Percentiles rank a stretch among this genome's conserved stretches.
phyloP scores from a whole-genome alignment of 2,329 filamentous ascomycete genomes.

The Hysterium pulicare region DNA sequence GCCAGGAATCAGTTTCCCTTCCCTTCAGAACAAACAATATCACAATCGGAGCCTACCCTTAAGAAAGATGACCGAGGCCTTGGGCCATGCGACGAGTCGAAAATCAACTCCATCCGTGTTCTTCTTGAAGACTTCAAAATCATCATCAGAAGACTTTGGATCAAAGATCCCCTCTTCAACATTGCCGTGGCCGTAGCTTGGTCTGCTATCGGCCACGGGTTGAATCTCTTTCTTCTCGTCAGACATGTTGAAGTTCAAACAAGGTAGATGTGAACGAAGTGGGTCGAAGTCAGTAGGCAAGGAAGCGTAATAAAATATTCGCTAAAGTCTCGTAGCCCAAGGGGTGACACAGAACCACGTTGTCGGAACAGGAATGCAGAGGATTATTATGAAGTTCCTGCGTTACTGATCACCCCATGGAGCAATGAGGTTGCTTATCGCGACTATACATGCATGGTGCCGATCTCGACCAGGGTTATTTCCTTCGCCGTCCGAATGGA shows the following conservation, averaged over 20 bases:
- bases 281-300: neutral
- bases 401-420: no score
- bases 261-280: conserved; percentile 1
- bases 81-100: conserved; percentile 52
- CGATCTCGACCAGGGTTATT: no score
- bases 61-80: conserved; percentile 52
- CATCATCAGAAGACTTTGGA: conserved; percentile 24
- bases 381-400: no score
- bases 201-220: conserved; percentile 13
- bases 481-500: no score
- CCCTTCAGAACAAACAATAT: neutral
- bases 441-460: no score
- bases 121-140: conserved; percentile 51
- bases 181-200: conserved; percentile 21
- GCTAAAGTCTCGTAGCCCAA: no score
- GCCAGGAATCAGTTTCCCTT: no score
- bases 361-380: no score
- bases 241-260: conserved; percentile 13
- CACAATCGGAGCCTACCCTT: conserved; percentile 44
- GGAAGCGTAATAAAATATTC: neutral
- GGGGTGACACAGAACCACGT: no score
- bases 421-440: no score
- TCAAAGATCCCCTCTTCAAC: conserved; percentile 19
- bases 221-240: conserved; percentile 25
- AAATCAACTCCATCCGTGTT: conserved; percentile 50